Base-by-base conservation (phyloP, 2,329 filamentous ascomycete species). In the Bipolaris gigantea region DNA sequence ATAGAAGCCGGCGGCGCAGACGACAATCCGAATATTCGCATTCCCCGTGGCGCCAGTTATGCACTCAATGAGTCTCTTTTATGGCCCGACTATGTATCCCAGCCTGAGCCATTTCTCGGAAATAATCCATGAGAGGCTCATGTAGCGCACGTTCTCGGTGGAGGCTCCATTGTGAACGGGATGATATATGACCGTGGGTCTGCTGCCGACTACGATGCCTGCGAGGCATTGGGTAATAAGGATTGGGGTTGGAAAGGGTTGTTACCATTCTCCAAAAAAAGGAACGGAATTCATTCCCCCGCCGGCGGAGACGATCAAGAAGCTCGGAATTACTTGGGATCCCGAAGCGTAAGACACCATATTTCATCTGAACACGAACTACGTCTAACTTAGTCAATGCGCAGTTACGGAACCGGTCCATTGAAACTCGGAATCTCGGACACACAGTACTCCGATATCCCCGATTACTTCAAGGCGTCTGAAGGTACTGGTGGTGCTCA, bases 221-320 rank as follows among this genome's bases (percentile, higher is more conserved):
- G 84, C 84, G 80, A 79, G 49, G 71, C 75, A n/a, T 66, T 87
- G 18, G 84, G 84, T 0, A 87, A 86, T 61, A 52, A 69, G 2
- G 84, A 82, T 3, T 88, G 85, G 85, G 77, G 79, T 1, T 87
- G 82, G 81, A 72, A 81, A 36, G 75, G 75, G 6, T 56, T 82
- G 19, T 60, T 72, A 19, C 62, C 66, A 1, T 71, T 59, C 50
- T 72, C 68, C 56, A 65, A 63, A 41, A 41, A 69, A 71, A 55
- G 55, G 61, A 13, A 70, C 67, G 1, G 58, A 65, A n/a, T 64
- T 67, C 11, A 56, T 63, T 16, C 48, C 59, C 23, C 65, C 67
- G 0, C 59, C 66, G n/a, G 39, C 53, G 8, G 51, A 59, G 10
- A 53, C 49, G 1, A 48, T 50, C 2, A 45, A 61, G n/a, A 51